Evolutionary conservation across 2,329 filamentous ascomycete species (phyloP), one percentile per base, ranked within the genome.

Genomic region (Ramularia collo-cygni): DNA sequence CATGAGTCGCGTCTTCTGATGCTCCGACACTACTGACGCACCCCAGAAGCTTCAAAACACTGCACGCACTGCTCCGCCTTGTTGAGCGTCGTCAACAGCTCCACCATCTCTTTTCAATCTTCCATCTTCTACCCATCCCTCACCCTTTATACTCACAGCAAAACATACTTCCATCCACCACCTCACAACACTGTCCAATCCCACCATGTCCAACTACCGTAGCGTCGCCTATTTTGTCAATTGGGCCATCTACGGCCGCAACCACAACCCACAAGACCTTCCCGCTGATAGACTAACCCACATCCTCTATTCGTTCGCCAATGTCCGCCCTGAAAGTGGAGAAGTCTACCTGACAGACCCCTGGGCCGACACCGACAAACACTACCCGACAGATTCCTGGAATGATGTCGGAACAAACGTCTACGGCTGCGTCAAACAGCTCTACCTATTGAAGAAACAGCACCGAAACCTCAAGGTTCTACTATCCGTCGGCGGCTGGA

Each of bases 301-400:
- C 58, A 66, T 96, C 4, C 77, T 95, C 12, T 95, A 95, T 55
- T 75, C 89, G 12, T 96, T 96, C 65, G 90, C 86, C 57, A 93
- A 95, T 60, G 77, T 95, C 43, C 75, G 77, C 3, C 72, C 80
- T 2, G 85, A 90, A 3, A 78, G 75, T 21, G 90, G 90, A 35
- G 85, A 93, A 64, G 87, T 93, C 8, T 75, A 73, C 56, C 68
- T 85, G 6, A 81, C 76, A 1, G 85, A 92, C 54, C 64, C 68
- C 2, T 88, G 75, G 61, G 74, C 84, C 16, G 85, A 89, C 45
- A 53, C 66, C 1, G 69, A 87, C 38, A 85, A 83, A 55, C 81
- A 79, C 55, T 89, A 85, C 53, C 63, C 76, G 0, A 67, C 63
- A 9, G 85, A 90, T 58, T 82, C 76, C 1, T 82, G 76, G 70